phyloP scores from a whole-genome alignment of 2,329 filamentous ascomycete species.

The Diaporthe sp. region DNA sequence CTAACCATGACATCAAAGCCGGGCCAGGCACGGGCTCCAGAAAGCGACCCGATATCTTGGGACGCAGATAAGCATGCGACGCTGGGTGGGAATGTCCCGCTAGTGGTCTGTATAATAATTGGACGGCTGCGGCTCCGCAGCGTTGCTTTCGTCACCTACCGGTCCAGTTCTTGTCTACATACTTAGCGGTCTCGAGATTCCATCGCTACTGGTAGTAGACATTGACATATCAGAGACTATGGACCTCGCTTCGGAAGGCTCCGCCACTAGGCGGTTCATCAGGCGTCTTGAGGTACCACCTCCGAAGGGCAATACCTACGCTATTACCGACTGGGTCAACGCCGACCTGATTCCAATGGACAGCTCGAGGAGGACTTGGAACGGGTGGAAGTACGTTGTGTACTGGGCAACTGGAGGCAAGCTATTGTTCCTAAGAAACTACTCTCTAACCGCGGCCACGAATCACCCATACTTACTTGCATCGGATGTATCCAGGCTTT shows the following conservation, averaged over 20 bases:
- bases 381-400: constrained; percentile 28
- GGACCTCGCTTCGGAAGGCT: constrained; percentile 13
- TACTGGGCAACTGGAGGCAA: constrained; percentile 30
- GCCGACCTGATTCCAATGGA: constrained; percentile 29
- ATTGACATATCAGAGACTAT: not conserved
- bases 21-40: not conserved
- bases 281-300: constrained; percentile 17
- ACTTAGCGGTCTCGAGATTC: not conserved
- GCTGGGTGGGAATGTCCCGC: not conserved
- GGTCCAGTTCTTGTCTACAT: not conserved
- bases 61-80: constrained; percentile 6
- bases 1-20: not conserved
- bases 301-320: constrained; percentile 15
- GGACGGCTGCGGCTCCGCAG: not conserved
- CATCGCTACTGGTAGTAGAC: too few species aligned
- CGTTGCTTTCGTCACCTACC: not conserved
- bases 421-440: not conserved
- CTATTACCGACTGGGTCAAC: constrained; percentile 26
- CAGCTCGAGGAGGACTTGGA: constrained; percentile 24
- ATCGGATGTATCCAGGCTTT: not conserved
- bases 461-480: not conserved
- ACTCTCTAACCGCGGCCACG: not conserved
- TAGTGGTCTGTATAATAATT: not conserved
- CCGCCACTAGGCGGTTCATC: constrained; percentile 17
- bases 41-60: constrained; percentile 5